Evolutionary conservation across 345 rosid species (phyloP).

Genomic region (Trapa incisa): DNA sequence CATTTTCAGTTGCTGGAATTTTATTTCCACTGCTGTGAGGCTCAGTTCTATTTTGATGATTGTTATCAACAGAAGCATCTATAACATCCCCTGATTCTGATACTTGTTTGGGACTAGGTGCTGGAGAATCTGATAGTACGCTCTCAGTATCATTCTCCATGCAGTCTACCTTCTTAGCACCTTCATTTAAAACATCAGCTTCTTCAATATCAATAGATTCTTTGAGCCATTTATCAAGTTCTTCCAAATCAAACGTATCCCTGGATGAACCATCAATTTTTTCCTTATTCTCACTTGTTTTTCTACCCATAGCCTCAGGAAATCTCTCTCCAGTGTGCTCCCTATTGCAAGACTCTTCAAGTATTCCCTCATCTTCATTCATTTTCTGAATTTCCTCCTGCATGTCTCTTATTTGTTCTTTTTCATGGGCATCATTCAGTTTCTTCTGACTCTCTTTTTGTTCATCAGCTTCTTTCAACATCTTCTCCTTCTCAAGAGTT

Average conservation of each 20-base stretch:
- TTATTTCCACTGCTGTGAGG: slow-evolving; percentile 16
- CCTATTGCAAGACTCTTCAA: slow-evolving; percentile 16
- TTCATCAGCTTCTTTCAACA: slow-evolving; percentile 7
- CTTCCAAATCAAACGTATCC: slow-evolving; percentile 7
- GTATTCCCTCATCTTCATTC: slow-evolving; percentile 26
- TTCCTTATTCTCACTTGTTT: slow-evolving; percentile 28
- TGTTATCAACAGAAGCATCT: slow-evolving; percentile 18
- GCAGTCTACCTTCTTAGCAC: slow-evolving; percentile 10
- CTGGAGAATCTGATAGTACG: slow-evolving; percentile 15
- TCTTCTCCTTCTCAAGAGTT: slow-evolving; percentile 11
- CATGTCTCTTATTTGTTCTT: slow-evolving; percentile 11
- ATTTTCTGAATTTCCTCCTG: slow-evolving; percentile 1
- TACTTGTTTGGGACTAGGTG: slow-evolving; percentile 17
- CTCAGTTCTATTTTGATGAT: slow-evolving; percentile 13
- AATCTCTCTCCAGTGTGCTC: not conserved
- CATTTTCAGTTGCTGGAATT: slow-evolving; percentile 15
- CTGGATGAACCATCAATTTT: slow-evolving; percentile 27
- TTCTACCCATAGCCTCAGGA: slow-evolving; percentile 32
- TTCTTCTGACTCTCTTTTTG: slow-evolving; percentile 27
- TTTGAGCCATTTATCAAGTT: slow-evolving; percentile 18
- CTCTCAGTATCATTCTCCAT: slow-evolving; percentile 15
- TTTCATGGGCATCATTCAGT: slow-evolving; percentile 23
- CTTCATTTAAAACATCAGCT: slow-evolving; percentile 18
- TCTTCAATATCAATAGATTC: slow-evolving; percentile 28
- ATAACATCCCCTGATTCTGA: slow-evolving; percentile 15